Conservation (phyloP, 208 protist genomes). For the Crithidia fasciculata region DNA sequence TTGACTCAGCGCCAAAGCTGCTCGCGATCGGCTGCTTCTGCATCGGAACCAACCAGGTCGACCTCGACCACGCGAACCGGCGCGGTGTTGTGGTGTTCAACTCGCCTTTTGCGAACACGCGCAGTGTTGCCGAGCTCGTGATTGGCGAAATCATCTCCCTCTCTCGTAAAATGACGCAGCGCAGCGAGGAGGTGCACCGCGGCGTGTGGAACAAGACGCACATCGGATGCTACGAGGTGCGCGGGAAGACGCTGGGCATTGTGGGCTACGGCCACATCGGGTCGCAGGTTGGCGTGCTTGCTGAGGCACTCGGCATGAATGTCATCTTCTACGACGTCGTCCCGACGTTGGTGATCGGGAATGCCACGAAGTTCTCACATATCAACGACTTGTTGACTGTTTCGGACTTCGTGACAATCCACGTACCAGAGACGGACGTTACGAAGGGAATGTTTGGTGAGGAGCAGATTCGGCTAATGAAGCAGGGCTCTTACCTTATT, state of each 20-base stretch:
- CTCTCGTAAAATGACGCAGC: slow-evolving; percentile 85
- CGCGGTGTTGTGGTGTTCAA: slow-evolving; percentile 94
- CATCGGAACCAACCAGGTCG: slow-evolving; percentile 95
- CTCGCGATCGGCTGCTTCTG: slow-evolving; percentile 95
- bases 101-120: slow-evolving; percentile 95
- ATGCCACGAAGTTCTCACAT: slow-evolving; percentile 59
- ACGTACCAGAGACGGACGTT: slow-evolving; percentile 86
- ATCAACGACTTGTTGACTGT: slow-evolving; percentile 79
- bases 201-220: slow-evolving; percentile 91
- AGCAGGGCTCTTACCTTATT: slow-evolving; percentile 80
- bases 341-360: slow-evolving; percentile 91
- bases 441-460: slow-evolving; percentile 86
- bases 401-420: slow-evolving; percentile 92
- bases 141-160: slow-evolving; percentile 92
- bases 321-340: slow-evolving; percentile 93
- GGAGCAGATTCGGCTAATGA: slow-evolving; percentile 76
- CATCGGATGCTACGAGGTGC: slow-evolving; percentile 79
- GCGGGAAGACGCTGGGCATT: slow-evolving; percentile 91
- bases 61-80: slow-evolving; percentile 78
- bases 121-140: slow-evolving; percentile 94
- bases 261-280: slow-evolving; percentile 96
- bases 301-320: slow-evolving; percentile 93
- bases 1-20: slow-evolving; percentile 79
- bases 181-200: slow-evolving; percentile 88
- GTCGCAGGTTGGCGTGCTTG: slow-evolving; percentile 92